phyloP scores from a whole-genome alignment of 2,329 filamentous ascomycete species.

The Ramularia collo-cygni region DNA sequence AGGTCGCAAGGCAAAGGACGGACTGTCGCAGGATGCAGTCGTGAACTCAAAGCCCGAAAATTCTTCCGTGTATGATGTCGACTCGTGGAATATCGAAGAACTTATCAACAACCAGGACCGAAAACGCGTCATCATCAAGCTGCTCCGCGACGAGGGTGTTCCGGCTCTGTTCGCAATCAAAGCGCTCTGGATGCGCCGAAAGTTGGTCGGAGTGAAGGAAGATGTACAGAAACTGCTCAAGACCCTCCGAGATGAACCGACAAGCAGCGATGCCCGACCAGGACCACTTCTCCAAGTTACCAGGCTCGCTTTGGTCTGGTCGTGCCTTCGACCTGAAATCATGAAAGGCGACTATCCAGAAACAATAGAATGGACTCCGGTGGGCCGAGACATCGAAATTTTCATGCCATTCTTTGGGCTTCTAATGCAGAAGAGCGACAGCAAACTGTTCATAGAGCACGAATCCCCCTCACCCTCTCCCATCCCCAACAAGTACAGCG shows the following conservation, averaged over 20 bases:
- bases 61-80: slow-evolving; percentile 10
- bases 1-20: background rate
- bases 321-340: slow-evolving; percentile 2
- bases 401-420: slow-evolving; percentile 7
- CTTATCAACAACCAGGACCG: slow-evolving; percentile 27
- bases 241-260: slow-evolving; percentile 1
- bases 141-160: slow-evolving; percentile 27
- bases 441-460: slow-evolving; percentile 11
- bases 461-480: no score
- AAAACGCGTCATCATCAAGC: slow-evolving; percentile 39
- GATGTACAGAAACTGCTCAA: background rate
- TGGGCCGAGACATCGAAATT: background rate
- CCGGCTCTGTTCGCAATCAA: no score
- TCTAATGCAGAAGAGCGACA: slow-evolving; percentile 10
- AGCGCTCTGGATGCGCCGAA: no score
- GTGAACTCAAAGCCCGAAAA: slow-evolving; percentile 6
- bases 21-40: slow-evolving; percentile 2
- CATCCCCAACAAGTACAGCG: slow-evolving; percentile 5
- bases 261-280: background rate
- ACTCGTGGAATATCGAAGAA: slow-evolving; percentile 11
- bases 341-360: slow-evolving; percentile 2
- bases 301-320: slow-evolving; percentile 12
- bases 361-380: background rate
- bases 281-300: slow-evolving; percentile 2
- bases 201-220: no score